phyloP scores from a whole-genome alignment of 805 yeast species.

The Candida methanosorbosa region DNA sequence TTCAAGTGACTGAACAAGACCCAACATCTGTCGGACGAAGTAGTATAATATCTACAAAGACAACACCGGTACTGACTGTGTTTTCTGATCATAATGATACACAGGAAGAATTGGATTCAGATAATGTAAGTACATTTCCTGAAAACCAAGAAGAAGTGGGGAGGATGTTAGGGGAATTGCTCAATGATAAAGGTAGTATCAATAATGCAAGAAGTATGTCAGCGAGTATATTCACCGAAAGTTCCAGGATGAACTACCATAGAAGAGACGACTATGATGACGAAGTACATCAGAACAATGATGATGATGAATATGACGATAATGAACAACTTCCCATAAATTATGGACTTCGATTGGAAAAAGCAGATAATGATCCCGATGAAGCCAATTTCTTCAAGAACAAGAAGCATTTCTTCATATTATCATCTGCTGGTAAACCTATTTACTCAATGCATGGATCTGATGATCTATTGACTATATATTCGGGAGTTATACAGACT shows the following conservation, averaged over 20 bases:
- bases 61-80: no score
- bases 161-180: slow-evolving; percentile 2
- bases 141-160: slow-evolving; percentile 4
- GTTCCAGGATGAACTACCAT: neutral
- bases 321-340: slow-evolving; percentile 8
- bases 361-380: slow-evolving; percentile 19
- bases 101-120: neutral
- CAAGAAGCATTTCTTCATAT: slow-evolving; percentile 65
- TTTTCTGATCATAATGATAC: slow-evolving; percentile 1
- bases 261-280: slow-evolving; percentile 1
- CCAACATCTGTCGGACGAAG: slow-evolving; percentile 1
- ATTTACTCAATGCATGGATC: slow-evolving; percentile 71
- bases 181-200: slow-evolving; percentile 3
- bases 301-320: slow-evolving; percentile 4
- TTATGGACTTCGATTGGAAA: slow-evolving; percentile 13
- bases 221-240: slow-evolving; percentile 1
- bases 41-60: slow-evolving; percentile 3
- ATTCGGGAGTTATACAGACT: slow-evolving; percentile 76
- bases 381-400: slow-evolving; percentile 23
- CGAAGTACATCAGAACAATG: slow-evolving; percentile 1
- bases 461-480: slow-evolving; percentile 57
- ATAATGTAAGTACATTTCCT: slow-evolving; percentile 1
- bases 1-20: slow-evolving; percentile 1
- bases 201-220: neutral
- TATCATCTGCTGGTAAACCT: slow-evolving; percentile 85